Conservation (phyloP, 306 rosid species). For the Vigna trinervia region DNA sequence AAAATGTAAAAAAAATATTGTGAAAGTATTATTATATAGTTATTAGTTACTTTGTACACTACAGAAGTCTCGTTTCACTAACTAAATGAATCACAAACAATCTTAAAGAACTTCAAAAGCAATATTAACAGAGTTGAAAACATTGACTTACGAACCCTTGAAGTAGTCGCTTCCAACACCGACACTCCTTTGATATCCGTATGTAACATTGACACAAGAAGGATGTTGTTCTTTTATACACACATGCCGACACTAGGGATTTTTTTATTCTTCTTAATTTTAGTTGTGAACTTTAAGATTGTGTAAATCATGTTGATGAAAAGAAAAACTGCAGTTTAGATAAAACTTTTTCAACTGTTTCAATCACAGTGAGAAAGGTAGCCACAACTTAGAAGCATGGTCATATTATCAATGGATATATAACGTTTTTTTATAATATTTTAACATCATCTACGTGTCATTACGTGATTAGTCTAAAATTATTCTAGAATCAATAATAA, state of each 20-base stretch:
- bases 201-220: background rate
- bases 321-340: too few species aligned
- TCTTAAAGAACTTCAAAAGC: background rate
- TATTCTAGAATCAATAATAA: too few species aligned
- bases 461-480: too few species aligned
- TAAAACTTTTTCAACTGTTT: background rate
- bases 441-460: too few species aligned
- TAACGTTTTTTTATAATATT: too few species aligned
- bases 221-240: background rate
- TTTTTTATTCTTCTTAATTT: too few species aligned
- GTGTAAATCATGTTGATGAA: too few species aligned
- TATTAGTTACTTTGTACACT: background rate
- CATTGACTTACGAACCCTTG: background rate
- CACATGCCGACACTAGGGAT: background rate
- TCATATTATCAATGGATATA: too few species aligned
- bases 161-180: slow-evolving; percentile 1
- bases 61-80: background rate
- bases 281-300: too few species aligned
- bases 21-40: too few species aligned
- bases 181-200: background rate
- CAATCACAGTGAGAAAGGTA: background rate
- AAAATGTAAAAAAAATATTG: too few species aligned
- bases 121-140: background rate
- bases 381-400: background rate
- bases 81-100: background rate